Base-by-base conservation (phyloP, 352 stramenopile genomes). In the Phytophthora megakarya region DNA sequence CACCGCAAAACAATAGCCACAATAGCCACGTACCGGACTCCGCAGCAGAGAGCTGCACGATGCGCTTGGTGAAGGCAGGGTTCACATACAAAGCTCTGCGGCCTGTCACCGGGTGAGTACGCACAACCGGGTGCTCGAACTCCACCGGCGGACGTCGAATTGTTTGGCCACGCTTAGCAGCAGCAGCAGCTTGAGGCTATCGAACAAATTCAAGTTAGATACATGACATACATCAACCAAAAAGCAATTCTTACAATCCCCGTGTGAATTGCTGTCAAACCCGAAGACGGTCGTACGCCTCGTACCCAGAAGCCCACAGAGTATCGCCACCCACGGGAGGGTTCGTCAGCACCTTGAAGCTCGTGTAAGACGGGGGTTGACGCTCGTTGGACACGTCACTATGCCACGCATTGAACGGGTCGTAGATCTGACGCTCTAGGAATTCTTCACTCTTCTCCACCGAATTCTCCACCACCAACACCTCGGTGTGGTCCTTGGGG, bases 211-310 rank as follows among this genome's bases (percentile, higher is more conserved):
- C 22, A 48, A 30, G 30, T 44, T 32, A 55, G 19, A 22, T n/a
- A 0, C 22, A 3, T 23, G 16, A 49, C 11, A 28, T 5, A 3
- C 11, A 23, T 3, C 37, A 49, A 46, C 3, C n/a, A 39, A 21
- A 48, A 23, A 32, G n/a, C 22, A 5, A 23, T 13, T 28, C 51
- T 38, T 55, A 68, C 58, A 58, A 73, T 76, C 28, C 73, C 70
- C 47, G 70, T 81, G 61, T 84, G 75, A 18, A 81, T 73, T 18
- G 75, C 75, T 1, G 64, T 77, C 32, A 83, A 62, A 0, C 69
- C 61, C 21, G 76, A 68, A 82, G 57, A n/a, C 72, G 71, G 9
- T 82, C 67, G 61, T 81, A 84, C 13, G 75, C 75, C 32, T 84
- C 67, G 48, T 77, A 79, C n/a, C 42, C 63, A 12, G 72, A 80